Percentiles rank a stretch among this genome's conserved stretches.
Evolutionary conservation across 306 rosid genomes (phyloP).

Genomic region (Prinsepia uniflora): DNA sequence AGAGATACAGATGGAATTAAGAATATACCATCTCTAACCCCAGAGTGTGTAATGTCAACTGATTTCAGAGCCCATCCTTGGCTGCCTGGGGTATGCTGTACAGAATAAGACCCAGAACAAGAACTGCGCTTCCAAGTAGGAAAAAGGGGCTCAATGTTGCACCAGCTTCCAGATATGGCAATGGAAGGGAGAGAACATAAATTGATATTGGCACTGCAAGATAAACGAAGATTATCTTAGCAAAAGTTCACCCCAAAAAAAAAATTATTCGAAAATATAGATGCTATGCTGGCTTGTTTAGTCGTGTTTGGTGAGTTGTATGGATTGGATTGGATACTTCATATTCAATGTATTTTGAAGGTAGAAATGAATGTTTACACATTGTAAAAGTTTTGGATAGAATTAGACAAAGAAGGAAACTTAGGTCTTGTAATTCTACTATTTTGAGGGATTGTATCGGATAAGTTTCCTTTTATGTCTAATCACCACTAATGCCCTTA

Average conservation of each 20-base stretch:
- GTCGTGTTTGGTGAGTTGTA: too few relatives aligned
- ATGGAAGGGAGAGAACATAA: slow-evolving; percentile 66
- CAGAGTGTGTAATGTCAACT: background rate
- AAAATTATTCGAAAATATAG: background rate
- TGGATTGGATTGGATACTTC: too few relatives aligned
- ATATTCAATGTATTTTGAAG: too few relatives aligned
- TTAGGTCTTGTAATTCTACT: too few relatives aligned
- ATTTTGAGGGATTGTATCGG: too few relatives aligned
- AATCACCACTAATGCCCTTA: too few relatives aligned
- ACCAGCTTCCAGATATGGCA: slow-evolving; percentile 71
- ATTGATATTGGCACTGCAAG: slow-evolving; percentile 83
- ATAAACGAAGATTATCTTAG: slow-evolving; percentile 22
- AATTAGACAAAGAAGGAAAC: too few relatives aligned
- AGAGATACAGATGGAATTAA: background rate
- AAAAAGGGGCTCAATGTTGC: slow-evolving; percentile 71
- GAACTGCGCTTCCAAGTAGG: slow-evolving; percentile 64
- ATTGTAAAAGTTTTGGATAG: too few relatives aligned
- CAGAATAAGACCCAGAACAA: slow-evolving; percentile 63
- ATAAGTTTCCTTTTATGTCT: too few relatives aligned
- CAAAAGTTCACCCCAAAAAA: too few relatives aligned
- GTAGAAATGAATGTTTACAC: too few relatives aligned
- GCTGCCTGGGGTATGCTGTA: slow-evolving; percentile 51
- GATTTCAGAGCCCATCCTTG: slow-evolving; percentile 29
- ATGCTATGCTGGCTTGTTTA: background rate
- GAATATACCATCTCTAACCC: background rate